Base-by-base conservation (phyloP, 768 basidiomycete genomes). In the Boletus sp. region DNA sequence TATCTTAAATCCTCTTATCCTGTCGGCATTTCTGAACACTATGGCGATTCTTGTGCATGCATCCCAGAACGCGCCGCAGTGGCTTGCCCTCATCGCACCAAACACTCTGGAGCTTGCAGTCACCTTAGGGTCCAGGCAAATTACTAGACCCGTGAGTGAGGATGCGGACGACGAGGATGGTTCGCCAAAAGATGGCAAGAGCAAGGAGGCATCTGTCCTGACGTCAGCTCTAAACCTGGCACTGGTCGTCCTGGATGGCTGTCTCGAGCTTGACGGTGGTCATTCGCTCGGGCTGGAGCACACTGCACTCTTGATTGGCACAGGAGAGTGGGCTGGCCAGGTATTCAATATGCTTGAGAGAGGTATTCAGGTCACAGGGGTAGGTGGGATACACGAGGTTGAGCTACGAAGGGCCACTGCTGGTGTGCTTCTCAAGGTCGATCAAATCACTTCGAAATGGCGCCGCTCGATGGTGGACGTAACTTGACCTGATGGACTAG, bases 91-190 rank as follows among this genome's bases (percentile, higher is more conserved):
- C 10, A 76, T 97, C 49, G 90, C 86, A 3, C 94, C 94, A 0
- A 87, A 91, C 60, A 77, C 87, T 5, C 72, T 98, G 51, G 92
- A 96, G 65, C 78, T 98, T 20, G 92, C 92, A 1, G 73, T 94
- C 24, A 86, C 89, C 0, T 63, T 96, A 32, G 92, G 93, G 0
- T 85, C 86, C 7, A 77, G 80, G 47, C 85, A 86, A 8, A 71
- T 87, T 30, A 82, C 85, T 17, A 71, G 64, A 58, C 67, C 75
- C 7, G 59, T 54, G n/a, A 71, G 74, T 4, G 71, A 72, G 10
- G 76, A 75, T 37, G 60, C 61, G 32, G 75, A 72, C 2, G 75
- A 76, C 37, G 72, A 71, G 12, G 54, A 58, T 10, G 70, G 60
- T 44, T 59, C 58, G 20, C 60, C 53, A 18, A 47, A 58, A 15